Evolutionary conservation across 2,329 filamentous ascomycete genomes (phyloP), one percentile per base, ranked within the genome.

Genomic region (Nemania bipapillata): DNA sequence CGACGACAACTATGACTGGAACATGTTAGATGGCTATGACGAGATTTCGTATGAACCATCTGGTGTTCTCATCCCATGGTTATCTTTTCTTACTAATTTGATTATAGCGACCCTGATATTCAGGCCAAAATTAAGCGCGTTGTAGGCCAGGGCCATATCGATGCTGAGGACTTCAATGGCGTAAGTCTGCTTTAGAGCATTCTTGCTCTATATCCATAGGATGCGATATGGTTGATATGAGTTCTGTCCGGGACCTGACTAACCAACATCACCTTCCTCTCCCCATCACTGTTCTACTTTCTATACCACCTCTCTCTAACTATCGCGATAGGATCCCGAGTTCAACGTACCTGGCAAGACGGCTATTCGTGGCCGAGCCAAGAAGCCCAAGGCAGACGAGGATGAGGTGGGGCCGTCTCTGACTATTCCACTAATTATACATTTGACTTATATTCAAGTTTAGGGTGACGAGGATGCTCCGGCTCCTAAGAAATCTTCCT

Each of bases 91-190:
- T 47, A 15, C 65, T 59, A 72, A 69, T 61, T 72, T 56, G 1
- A 53, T 57, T 28, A 45, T 63, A 83, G 83, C 3, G 81, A 80
- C 2, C 82, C 89, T 42, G 90, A 93, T 1, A 75, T 88, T 1
- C 89, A 94, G 80, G 87, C 87, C 52, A 97, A 96, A 83, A 83
- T 97, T 72, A 84, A 86, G 58, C 86, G 86, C 53, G 92, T 91
- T 59, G 80, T 97, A 26, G 85, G 86, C 66, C 86, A 94, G 77
- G 93, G 93, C 26, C 92, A 96, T 75, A 91, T 98, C 74, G 91
- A 92, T 73, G 86, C 93, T 49, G 90, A 92, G 59, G 95, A 97
- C 74, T 97, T 93, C 89, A 95, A 91, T 37, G 93, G 93, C 12
- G 94, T 97, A 86, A 82, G 91, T 84, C 28, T 53, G 20, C 11